Evolutionary conservation across 306 rosid genomes (phyloP).

Genomic region (Quercus wislizeni): DNA sequence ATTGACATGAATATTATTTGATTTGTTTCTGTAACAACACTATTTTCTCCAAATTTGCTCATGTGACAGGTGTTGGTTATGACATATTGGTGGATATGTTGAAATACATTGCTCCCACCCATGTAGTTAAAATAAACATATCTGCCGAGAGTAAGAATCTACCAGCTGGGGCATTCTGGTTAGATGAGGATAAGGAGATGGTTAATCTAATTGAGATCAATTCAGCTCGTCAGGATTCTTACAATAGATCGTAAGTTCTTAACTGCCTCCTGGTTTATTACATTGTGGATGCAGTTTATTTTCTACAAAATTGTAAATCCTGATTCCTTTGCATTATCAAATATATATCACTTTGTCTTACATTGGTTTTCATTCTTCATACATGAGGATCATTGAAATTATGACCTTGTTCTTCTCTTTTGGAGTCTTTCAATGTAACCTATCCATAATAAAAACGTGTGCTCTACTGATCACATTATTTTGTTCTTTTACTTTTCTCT

Average conservation of each 20-base stretch:
- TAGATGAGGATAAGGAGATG: constrained; percentile 39
- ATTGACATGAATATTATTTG: constrained; percentile 15
- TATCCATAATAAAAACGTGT: not conserved
- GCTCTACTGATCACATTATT: not conserved
- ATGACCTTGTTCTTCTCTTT: not conserved
- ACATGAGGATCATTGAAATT: not conserved
- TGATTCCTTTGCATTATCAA: not conserved
- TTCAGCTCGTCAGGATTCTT: constrained; percentile 71
- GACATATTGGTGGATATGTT: constrained; percentile 72
- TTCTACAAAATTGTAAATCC: not conserved
- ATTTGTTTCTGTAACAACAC: not conserved
- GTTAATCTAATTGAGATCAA: constrained; percentile 62
- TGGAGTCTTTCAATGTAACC: not conserved
- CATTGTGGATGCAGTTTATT: not conserved
- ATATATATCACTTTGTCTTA: not conserved
- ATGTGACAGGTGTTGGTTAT: constrained; percentile 73
- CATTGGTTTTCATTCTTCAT: not conserved
- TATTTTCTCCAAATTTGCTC: constrained; percentile 18
- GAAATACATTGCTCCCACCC: constrained; percentile 67
- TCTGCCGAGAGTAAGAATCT: constrained; percentile 68
- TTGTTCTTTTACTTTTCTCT: not conserved
- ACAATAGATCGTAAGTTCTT: constrained; percentile 71
- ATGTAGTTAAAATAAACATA: constrained; percentile 76
- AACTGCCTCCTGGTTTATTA: constrained; percentile 6
- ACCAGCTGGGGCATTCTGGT: constrained; percentile 84